Conservation (phyloP, 75 land plant species). For the Azolla pinnata region DNA sequence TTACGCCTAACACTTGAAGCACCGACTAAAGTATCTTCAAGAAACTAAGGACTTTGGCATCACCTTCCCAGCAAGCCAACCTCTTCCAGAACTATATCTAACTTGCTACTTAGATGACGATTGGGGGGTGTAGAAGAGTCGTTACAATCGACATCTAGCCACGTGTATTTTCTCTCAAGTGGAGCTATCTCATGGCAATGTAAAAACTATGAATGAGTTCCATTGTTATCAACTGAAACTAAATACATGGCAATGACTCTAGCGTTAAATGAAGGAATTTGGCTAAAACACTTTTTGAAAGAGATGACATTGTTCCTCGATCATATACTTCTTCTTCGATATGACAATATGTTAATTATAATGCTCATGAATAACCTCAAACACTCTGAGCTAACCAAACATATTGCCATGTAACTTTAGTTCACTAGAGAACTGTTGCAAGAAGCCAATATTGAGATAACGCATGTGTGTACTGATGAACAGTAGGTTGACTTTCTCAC, state of each 20-base stretch:
- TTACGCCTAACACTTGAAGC: neutral
- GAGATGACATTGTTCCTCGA: neutral
- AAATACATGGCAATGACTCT: constrained; percentile 18
- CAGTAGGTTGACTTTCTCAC: neutral
- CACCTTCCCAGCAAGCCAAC: neutral
- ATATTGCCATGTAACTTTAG: neutral
- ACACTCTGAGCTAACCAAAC: no score
- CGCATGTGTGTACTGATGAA: no score
- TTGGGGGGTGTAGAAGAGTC: constrained; percentile 22
- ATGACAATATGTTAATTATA: neutral
- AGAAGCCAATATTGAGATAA: no score
- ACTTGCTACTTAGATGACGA: no score
- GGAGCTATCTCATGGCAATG: constrained; percentile 14
- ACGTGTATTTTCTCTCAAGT: no score
- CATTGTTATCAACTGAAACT: constrained; percentile 19
- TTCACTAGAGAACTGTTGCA: neutral
- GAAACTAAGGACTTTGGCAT: neutral
- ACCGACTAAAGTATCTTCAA: neutral
- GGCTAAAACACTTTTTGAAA: constrained; percentile 13
- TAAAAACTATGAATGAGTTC: constrained; percentile 11
- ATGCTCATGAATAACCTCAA: no score
- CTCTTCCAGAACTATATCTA: neutral
- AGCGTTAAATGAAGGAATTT: constrained; percentile 20
- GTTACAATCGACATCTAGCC: constrained; percentile 7
- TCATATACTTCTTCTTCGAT: neutral